Evolutionary conservation across 1,139 yeast species (phyloP).

Genomic region (Magnusiomyces starmeri): DNA sequence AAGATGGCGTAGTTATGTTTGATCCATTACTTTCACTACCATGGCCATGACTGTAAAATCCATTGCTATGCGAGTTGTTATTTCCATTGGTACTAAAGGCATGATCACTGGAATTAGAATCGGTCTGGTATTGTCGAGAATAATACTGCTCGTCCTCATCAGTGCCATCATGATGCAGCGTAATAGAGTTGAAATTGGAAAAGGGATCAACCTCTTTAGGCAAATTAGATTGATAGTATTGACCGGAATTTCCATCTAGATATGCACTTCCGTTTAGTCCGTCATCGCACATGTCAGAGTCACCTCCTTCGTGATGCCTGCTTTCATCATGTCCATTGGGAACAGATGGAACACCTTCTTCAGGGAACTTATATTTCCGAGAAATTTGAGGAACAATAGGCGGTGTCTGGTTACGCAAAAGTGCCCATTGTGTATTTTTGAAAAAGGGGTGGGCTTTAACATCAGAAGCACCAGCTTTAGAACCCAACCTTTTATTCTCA

Average conservation of each 20-base stretch:
- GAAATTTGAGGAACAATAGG: conserved; percentile 69
- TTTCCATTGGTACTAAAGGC: conserved; percentile 8
- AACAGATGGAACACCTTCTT: background rate
- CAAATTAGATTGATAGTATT: background rate
- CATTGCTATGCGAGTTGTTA: too few species aligned
- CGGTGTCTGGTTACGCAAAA: conserved; percentile 83
- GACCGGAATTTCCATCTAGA: background rate
- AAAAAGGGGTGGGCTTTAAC: conserved; percentile 85
- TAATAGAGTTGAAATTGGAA: conserved; percentile 79
- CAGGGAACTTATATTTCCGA: conserved; percentile 6
- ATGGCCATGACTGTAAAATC: background rate
- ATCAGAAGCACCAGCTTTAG: conserved; percentile 90
- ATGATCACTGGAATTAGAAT: conserved; percentile 10
- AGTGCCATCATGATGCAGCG: conserved; percentile 61
- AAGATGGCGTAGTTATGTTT: conserved; percentile 3
- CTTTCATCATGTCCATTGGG: background rate
- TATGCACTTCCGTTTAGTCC: background rate
- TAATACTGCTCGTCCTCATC: conserved; percentile 15
- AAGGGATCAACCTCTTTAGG: conserved; percentile 62
- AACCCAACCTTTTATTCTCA: conserved; percentile 80
- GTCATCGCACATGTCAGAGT: conserved; percentile 19
- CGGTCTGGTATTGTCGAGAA: conserved; percentile 1
- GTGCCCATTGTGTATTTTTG: conserved; percentile 90
- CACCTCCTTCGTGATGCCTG: conserved; percentile 1
- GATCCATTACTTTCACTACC: conserved; percentile 2